Percentiles rank a stretch among this genome's conserved stretches.
Evolutionary conservation across 257 asterid species (phyloP).

Genomic region (Rehmannia glutinosa): DNA sequence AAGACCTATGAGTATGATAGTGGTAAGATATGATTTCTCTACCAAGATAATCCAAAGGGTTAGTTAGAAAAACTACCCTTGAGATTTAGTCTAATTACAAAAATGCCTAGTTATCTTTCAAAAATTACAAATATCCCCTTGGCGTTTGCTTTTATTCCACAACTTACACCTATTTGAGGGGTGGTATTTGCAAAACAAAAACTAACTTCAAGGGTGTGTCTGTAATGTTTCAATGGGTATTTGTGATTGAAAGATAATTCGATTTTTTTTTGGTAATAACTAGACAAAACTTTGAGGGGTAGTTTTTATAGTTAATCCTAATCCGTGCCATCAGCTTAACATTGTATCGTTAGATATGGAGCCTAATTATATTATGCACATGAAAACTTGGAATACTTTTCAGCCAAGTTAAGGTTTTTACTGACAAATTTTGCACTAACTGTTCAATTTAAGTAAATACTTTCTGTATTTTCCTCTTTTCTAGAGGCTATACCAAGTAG

Average conservation of each 20-base stretch:
- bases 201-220: no score
- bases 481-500: background rate
- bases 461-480: no score
- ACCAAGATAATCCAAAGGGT: background rate
- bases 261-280: no score
- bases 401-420: background rate
- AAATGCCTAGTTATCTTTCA: background rate
- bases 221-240: no score
- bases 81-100: background rate
- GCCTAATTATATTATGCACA: background rate
- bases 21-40: conserved; percentile 33
- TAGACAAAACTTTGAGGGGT: no score
- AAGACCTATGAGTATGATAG: conserved; percentile 70
- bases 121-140: no score
- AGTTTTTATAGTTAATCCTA: no score
- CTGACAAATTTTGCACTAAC: no score
- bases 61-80: background rate
- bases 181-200: background rate
- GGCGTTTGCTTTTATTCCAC: no score
- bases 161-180: no score
- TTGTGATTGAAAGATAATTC: no score
- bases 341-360: background rate
- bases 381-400: background rate
- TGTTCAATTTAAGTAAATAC: no score
- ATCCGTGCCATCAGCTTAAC: background rate